phyloP scores from a whole-genome alignment of 2,329 filamentous ascomycete genomes.

The Xylaria sp. region DNA sequence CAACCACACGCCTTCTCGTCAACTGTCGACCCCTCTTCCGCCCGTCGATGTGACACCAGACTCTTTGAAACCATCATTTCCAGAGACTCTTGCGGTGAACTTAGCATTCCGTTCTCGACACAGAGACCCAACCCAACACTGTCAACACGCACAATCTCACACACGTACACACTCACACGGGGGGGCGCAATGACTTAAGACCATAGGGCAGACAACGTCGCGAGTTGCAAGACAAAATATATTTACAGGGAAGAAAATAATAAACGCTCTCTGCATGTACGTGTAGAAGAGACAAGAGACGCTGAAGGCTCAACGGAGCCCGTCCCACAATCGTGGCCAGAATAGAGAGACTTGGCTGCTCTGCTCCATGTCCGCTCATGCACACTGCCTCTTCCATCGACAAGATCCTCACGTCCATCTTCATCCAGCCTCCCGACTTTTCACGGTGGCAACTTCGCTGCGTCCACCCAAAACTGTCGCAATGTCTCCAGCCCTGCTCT shows the following conservation, averaged over 20 bases:
- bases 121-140: constrained; percentile 11
- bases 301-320: neutral
- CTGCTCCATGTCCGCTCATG: constrained; percentile 34
- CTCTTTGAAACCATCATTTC: constrained; percentile 35
- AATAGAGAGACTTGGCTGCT: constrained; percentile 18
- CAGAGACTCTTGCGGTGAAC: constrained; percentile 46
- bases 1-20: constrained; percentile 36
- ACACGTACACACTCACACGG: neutral
- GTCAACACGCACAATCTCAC: constrained; percentile 1
- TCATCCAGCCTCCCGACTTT: constrained; percentile 32
- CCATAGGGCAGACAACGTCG: constrained; percentile 19
- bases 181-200: neutral
- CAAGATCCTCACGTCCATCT: constrained; percentile 17
- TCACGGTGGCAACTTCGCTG: constrained; percentile 16
- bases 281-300: too few relatives aligned
- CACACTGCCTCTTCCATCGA: constrained; percentile 34
- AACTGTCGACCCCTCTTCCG: constrained; percentile 34
- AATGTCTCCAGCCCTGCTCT: constrained; percentile 15
- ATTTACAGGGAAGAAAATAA: too few relatives aligned
- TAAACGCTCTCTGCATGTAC: too few relatives aligned
- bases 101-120: constrained; percentile 41
- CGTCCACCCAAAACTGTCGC: constrained; percentile 36
- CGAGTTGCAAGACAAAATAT: too few relatives aligned
- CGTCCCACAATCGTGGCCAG: constrained; percentile 25
- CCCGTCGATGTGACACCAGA: constrained; percentile 37